Base-by-base conservation (phyloP, 169 alveolate genomes). In the Nephromyces sp. region DNA sequence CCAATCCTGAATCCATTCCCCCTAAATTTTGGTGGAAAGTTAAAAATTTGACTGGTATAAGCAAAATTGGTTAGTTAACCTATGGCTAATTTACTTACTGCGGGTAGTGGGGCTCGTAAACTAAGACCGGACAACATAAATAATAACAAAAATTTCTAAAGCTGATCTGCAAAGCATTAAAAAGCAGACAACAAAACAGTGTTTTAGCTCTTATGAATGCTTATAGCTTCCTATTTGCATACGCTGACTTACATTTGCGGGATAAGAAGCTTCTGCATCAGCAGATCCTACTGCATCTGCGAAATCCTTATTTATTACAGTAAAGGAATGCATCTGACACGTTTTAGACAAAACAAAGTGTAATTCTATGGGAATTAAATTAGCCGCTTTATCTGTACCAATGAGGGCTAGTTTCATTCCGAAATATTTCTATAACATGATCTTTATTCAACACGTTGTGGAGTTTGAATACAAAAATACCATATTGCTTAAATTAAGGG, bases 61-160 rank as follows among this genome's bases (percentile, higher is more conserved):
- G n/a, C n/a, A n/a, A n/a, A n/a, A n/a, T n/a, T n/a, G n/a, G n/a
- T n/a, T n/a, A n/a, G n/a, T n/a, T n/a, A n/a, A n/a, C n/a, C n/a
- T n/a, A n/a, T n/a, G n/a, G n/a, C n/a, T n/a, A n/a, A n/a, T n/a
- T n/a, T 8, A 62, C n/a, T 62, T 57, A 34, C 73, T 35, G 76
- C 0, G 74, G 77, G 57, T 71, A 78, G 30, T 25, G n/a, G 6
- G 84, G 76, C 62, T 78, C 84, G 63, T 78, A 78, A 25, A 78
- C 84, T 2, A 78, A 66, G 2, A 74, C 80, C 0, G 84, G 84
- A 30, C 75, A 74, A 21, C 66, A 35, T 72, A 78, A 24, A 51
- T 78, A 78, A 71, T 66, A 61, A 29, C 52, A 32, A 52, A 72
- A 78, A 52, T 72, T 68, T 0, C 69, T 64, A n/a, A 78, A 68